Evolutionary conservation across 2,329 filamentous ascomycete genomes (phyloP).

Genomic region (Verticillium tricorpus): DNA sequence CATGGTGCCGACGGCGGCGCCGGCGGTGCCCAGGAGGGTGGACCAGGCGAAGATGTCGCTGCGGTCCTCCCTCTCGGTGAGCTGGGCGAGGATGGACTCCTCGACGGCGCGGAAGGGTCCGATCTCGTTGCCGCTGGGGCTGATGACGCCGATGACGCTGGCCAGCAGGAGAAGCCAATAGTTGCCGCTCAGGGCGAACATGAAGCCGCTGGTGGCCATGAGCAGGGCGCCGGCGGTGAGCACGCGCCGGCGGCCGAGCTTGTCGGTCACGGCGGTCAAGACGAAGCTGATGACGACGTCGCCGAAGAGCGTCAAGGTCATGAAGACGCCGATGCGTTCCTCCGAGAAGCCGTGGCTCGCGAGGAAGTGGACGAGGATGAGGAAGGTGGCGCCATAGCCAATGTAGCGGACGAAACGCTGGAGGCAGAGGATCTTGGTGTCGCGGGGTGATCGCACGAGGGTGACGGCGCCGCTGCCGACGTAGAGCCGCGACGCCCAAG

Average conservation of each 20-base stretch:
- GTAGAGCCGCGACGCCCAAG: conserved; percentile 7
- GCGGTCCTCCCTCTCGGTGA: conserved; percentile 39
- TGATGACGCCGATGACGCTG: conserved; percentile 58
- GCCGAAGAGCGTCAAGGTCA: conserved; percentile 59
- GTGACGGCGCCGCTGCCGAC: conserved; percentile 41
- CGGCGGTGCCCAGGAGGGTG: conserved; percentile 51
- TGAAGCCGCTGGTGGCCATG: conserved; percentile 51
- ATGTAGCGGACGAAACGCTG: conserved; percentile 59
- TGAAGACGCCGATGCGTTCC: conserved; percentile 55
- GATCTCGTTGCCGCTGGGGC: conserved; percentile 57
- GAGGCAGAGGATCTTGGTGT: conserved; percentile 53
- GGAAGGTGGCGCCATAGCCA: conserved; percentile 55
- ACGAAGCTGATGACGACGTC: conserved; percentile 56
- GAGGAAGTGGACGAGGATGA: conserved; percentile 55
- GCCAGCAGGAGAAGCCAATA: conserved; percentile 56
- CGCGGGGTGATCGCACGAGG: conserved; percentile 33
- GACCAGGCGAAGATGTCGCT: conserved; percentile 62
- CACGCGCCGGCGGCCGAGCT: conserved; percentile 48
- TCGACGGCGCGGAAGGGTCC: conserved; percentile 60
- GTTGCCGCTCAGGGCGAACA: conserved; percentile 47
- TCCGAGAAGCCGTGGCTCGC: conserved; percentile 44
- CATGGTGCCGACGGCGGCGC: conserved; percentile 56
- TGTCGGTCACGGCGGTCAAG: conserved; percentile 55
- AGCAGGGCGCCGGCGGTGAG: conserved; percentile 48
- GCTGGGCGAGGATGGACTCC: conserved; percentile 55